Percentiles rank a stretch among this genome's conserved stretches.
phyloP scores from a whole-genome alignment of 169 alveolate genomes.

The Plasmodium billcollinsi region DNA sequence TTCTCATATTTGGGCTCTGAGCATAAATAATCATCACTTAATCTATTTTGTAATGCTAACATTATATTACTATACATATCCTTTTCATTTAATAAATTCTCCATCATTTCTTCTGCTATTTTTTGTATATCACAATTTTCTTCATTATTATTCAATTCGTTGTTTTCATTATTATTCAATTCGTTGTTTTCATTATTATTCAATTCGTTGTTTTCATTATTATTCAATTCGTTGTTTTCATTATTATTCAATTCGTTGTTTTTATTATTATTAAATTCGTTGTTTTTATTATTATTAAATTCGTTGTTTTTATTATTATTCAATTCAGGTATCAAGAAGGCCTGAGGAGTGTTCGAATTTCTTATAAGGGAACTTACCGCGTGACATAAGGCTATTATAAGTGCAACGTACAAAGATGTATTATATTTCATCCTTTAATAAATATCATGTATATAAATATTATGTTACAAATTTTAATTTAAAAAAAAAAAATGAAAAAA shows the following conservation, averaged over 20 bases:
- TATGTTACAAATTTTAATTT: not conserved
- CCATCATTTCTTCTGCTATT: slow-evolving; percentile 77
- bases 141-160: slow-evolving; percentile 18
- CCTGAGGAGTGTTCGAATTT: slow-evolving; percentile 32
- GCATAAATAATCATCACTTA: slow-evolving; percentile 34
- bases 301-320: not conserved
- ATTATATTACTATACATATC: slow-evolving; percentile 47
- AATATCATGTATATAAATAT: slow-evolving; percentile 1
- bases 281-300: not conserved
- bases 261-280: too few relatives aligned
- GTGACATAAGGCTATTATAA: slow-evolving; percentile 19
- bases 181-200: too few relatives aligned
- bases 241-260: too few relatives aligned
- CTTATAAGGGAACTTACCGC: slow-evolving; percentile 23
- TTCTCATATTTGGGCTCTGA: slow-evolving; percentile 35
- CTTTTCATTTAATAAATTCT: slow-evolving; percentile 50
- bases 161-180: not conserved
- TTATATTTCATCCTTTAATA: slow-evolving; percentile 51
- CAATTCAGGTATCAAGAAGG: slow-evolving; percentile 28
- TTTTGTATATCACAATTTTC: slow-evolving; percentile 43
- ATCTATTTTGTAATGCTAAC: slow-evolving; percentile 62
- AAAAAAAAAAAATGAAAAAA: not conserved
- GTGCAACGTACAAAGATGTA: slow-evolving; percentile 7
- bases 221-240: not conserved
- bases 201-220: too few relatives aligned